phyloP scores from a whole-genome alignment of 2,329 filamentous ascomycete genomes.

The Parascedosporium putredinis region DNA sequence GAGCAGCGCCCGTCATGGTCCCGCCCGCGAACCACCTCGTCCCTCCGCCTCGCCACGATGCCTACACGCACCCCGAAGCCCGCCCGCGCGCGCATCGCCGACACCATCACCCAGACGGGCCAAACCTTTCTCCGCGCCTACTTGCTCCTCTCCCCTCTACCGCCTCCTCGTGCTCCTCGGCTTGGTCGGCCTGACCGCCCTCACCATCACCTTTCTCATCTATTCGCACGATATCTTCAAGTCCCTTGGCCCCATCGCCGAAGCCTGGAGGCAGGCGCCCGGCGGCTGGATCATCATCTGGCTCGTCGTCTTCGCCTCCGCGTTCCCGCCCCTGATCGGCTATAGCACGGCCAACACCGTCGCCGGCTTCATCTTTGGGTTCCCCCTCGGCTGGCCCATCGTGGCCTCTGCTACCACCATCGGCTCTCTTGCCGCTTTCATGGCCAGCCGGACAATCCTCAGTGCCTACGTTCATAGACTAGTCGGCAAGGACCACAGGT shows the following conservation, averaged over 20 bases:
- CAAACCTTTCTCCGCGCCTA: slow-evolving; percentile 38
- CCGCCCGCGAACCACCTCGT: slow-evolving; percentile 26
- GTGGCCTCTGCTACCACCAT: slow-evolving; percentile 67
- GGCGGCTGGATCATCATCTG: slow-evolving; percentile 71
- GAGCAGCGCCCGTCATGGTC: slow-evolving; percentile 16
- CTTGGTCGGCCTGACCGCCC: slow-evolving; percentile 36
- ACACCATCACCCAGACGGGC: slow-evolving; percentile 17
- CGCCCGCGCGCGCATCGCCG: background rate
- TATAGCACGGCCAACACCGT: slow-evolving; percentile 63
- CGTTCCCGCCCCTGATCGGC: slow-evolving; percentile 79
- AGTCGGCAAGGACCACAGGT: slow-evolving; percentile 74
- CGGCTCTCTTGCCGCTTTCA: slow-evolving; percentile 70
- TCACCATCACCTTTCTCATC: slow-evolving; percentile 59
- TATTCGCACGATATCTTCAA: slow-evolving; percentile 75
- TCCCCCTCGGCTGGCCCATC: slow-evolving; percentile 65
- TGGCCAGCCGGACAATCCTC: slow-evolving; percentile 70
- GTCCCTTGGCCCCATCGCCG: slow-evolving; percentile 60
- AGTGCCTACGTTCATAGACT: slow-evolving; percentile 68
- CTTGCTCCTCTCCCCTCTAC: slow-evolving; percentile 47
- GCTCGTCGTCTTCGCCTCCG: slow-evolving; percentile 61
- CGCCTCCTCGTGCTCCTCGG: slow-evolving; percentile 45
- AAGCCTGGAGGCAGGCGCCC: slow-evolving; percentile 63
- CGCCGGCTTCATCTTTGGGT: slow-evolving; percentile 45
- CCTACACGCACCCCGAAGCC: slow-evolving; percentile 20
- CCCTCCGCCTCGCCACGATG: slow-evolving; percentile 32